Evolutionary conservation across 768 basidiomycete species (phyloP).

Genomic region (Collybiopsis luxurians): DNA sequence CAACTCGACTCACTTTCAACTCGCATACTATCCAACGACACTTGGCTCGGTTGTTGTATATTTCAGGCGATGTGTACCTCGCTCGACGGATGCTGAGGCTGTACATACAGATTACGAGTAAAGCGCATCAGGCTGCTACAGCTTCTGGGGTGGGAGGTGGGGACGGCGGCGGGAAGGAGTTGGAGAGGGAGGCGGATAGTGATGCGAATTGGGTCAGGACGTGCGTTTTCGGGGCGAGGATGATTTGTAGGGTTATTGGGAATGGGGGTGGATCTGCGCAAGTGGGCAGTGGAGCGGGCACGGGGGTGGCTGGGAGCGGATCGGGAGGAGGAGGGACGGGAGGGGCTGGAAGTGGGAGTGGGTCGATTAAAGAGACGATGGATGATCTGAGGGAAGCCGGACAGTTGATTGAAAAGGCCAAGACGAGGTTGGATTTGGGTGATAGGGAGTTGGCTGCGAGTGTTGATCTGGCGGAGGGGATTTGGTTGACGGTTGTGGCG

Average conservation of each 20-base stretch:
- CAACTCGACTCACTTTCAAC: conserved; percentile 91
- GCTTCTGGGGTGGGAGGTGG: conserved; percentile 21
- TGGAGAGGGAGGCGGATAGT: conserved; percentile 53
- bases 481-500: conserved; percentile 70
- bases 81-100: conserved; percentile 75
- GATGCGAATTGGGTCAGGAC: conserved; percentile 76
- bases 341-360: too few relatives aligned
- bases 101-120: conserved; percentile 82
- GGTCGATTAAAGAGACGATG: conserved; percentile 33
- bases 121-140: conserved; percentile 59
- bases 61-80: conserved; percentile 55
- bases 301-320: conserved; percentile 3
- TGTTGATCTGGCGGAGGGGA: conserved; percentile 66
- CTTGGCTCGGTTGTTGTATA: conserved; percentile 71
- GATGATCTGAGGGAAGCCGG: conserved; percentile 65
- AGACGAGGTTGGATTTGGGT: conserved; percentile 45
- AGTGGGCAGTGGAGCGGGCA: conserved; percentile 15
- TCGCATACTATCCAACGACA: conserved; percentile 84
- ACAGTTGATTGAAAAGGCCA: conserved; percentile 57
- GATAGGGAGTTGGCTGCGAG: conserved; percentile 56
- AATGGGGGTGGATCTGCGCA: not conserved
- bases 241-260: conserved; percentile 59
- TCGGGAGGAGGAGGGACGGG: too few relatives aligned
- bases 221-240: conserved; percentile 70
- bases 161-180: conserved; percentile 14